These are phyloP conservation scores for Colletotrichum zoysiae DNA, from an alignment of 2,329 filamentous ascomycete species.

Conservation along the genomic window DNA sequence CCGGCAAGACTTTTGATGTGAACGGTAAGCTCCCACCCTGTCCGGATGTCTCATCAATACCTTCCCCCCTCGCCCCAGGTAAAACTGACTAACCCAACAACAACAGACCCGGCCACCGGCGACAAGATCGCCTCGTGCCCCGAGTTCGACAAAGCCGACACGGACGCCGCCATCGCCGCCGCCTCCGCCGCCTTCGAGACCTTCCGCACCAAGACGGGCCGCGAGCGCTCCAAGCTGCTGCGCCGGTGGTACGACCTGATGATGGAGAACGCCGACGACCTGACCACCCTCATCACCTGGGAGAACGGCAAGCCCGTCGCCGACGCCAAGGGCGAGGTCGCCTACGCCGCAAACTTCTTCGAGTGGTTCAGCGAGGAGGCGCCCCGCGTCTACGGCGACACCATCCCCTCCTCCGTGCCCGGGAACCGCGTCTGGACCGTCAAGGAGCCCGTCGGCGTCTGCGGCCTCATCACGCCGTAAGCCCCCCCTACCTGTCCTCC, in stretches of 20 bases:
- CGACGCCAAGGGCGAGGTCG: constrained; percentile 79
- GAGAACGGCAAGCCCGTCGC: constrained; percentile 89
- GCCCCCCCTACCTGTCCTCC: rapidly evolving
- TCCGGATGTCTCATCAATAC: background rate
- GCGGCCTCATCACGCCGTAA: constrained; percentile 82
- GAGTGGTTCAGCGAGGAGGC: constrained; percentile 89
- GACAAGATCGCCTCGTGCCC: constrained; percentile 85
- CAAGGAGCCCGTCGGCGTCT: constrained; percentile 88
- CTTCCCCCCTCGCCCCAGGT: background rate
- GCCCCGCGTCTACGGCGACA: constrained; percentile 79
- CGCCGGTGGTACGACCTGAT: constrained; percentile 87
- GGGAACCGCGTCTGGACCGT: constrained; percentile 82
- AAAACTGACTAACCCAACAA: constrained; percentile 46
- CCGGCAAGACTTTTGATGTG: constrained; percentile 92
- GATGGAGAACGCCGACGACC: constrained; percentile 81
- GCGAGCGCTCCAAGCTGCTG: constrained; percentile 80
- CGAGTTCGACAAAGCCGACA: constrained; percentile 84
- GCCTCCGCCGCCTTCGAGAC: constrained; percentile 80
- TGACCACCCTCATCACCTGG: constrained; percentile 87
- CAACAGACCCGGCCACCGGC: constrained; percentile 89
- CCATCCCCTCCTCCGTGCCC: constrained; percentile 76
- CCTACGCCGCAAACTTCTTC: constrained; percentile 80
- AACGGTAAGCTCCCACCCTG: constrained; percentile 65
- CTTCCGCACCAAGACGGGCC: constrained; percentile 79
- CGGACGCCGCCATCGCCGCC: constrained; percentile 84